Evolutionary conservation across 164 flowering plant species (phyloP), one percentile per base, ranked within the genome.

Genomic region (Sedum album): DNA sequence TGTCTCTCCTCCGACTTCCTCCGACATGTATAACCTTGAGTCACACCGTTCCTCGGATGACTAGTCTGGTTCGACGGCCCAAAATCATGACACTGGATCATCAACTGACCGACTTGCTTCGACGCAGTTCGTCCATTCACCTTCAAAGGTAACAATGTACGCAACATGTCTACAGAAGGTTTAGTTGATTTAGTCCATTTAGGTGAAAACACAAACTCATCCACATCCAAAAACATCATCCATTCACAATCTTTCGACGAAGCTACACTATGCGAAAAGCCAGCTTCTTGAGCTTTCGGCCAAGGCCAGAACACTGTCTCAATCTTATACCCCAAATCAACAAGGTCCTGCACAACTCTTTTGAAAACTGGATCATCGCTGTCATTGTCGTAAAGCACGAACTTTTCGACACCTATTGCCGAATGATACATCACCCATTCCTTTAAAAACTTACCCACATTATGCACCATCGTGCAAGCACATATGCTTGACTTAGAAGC

Each of bases 271-370:
- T 94, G 99, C 0, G 99, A 94, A 78, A 94, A 90, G 0, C 97
- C 99, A 17, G 97, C 96, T 63, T 94, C 97, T 60, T 91, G 99
- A 0, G 96, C 81, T 72, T 94, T 94, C 0, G 90, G 84, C 99
- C 99, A 94, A 5, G 84, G 76, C 99, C 99, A 94, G 0, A 69
- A 66, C 14, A 81, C 14, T 1, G 79, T 81, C 13, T 31, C 66
- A 5, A 90, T 74, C n/a, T 84, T 69, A 57, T 72, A 87, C 0
- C 86, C 88, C 0, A 74, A 75, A n/a, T 41, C 17, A 0, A 67
- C 69, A 1, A 88, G 82, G 46, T 78, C 79, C 8, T 51, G 44
- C 2, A 86, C 81, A 4, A 80, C 79, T 0, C 17, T 38, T 0
- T 60, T 66, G 10, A 85, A n/a, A 30, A 79, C 79, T 63, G 2